These are phyloP conservation scores for Salix exigua DNA, from an alignment of 345 rosid species.

Conservation along the genomic window DNA sequence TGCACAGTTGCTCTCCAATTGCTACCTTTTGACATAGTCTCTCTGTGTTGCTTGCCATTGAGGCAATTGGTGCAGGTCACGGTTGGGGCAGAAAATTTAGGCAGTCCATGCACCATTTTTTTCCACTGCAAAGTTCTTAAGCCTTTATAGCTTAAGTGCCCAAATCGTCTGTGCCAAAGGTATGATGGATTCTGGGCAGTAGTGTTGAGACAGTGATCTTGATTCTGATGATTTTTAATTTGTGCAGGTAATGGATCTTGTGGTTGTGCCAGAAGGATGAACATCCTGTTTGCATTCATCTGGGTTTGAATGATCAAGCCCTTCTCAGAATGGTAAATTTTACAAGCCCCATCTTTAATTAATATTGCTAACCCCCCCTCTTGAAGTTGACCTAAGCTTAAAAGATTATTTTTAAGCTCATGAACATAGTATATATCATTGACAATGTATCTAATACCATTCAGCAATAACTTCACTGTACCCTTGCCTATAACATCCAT, in stretches of 20 bases:
- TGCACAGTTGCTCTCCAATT: too few species aligned
- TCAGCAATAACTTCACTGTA: too few species aligned
- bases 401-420: neutral
- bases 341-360: neutral
- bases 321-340: neutral
- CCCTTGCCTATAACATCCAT: neutral
- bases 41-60: slow-evolving; percentile 6
- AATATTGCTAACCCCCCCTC: slow-evolving; percentile 4
- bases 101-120: too few species aligned
- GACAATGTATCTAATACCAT: neutral
- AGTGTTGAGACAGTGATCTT: too few species aligned
- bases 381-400: slow-evolving; percentile 11
- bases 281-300: slow-evolving; percentile 7
- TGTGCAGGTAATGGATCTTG: neutral
- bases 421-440: neutral
- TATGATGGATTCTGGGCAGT: too few species aligned
- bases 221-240: too few species aligned
- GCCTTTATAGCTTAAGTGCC: too few species aligned
- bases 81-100: too few species aligned
- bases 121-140: too few species aligned
- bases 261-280: neutral
- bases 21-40: neutral
- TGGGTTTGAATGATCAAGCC: slow-evolving; percentile 3
- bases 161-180: too few species aligned
- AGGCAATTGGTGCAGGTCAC: neutral